Percentiles rank a stretch among this genome's conserved stretches.
phyloP scores from a whole-genome alignment of 495 filamentous ascomycete genomes.

The Aspergillus saccharolyticus region DNA sequence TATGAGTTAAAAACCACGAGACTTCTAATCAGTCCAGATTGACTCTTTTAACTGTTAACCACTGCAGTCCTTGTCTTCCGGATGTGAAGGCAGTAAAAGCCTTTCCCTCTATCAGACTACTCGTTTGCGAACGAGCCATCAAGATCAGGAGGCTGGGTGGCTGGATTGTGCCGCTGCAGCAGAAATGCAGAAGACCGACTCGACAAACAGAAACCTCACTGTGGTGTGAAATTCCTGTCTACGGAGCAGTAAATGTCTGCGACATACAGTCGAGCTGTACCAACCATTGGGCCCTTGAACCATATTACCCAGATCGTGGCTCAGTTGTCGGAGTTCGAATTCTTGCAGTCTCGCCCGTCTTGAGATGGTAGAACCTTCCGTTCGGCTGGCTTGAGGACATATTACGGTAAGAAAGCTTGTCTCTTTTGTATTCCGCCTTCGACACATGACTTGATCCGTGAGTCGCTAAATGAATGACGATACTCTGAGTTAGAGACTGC shows the following conservation, averaged over 20 bases:
- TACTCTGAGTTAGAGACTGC: constrained; percentile 5
- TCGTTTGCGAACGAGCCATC: background rate
- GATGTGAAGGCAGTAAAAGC: background rate
- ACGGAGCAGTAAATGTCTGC: constrained; percentile 5
- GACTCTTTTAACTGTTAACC: background rate
- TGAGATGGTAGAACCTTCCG: background rate
- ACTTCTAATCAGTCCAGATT: background rate
- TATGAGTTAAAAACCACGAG: background rate
- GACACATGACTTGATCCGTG: background rate
- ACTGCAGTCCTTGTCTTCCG: background rate
- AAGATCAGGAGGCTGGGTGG: constrained; percentile 34
- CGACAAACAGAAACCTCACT: constrained; percentile 2
- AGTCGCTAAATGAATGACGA: background rate
- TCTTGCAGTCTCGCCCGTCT: background rate
- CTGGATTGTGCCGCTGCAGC: constrained; percentile 27
- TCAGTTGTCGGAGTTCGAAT: background rate
- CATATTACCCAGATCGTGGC: no score
- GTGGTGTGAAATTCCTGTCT: constrained; percentile 11
- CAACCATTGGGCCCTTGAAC: background rate
- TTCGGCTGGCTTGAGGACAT: background rate
- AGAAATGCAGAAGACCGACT: constrained; percentile 19
- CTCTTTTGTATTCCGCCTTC: background rate
- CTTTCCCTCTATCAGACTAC: background rate
- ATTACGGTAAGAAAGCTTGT: background rate
- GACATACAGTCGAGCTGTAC: background rate